Evolutionary conservation across 1,139 yeast genomes (phyloP).

Genomic region (Scheffersomyces illinoinensis): DNA sequence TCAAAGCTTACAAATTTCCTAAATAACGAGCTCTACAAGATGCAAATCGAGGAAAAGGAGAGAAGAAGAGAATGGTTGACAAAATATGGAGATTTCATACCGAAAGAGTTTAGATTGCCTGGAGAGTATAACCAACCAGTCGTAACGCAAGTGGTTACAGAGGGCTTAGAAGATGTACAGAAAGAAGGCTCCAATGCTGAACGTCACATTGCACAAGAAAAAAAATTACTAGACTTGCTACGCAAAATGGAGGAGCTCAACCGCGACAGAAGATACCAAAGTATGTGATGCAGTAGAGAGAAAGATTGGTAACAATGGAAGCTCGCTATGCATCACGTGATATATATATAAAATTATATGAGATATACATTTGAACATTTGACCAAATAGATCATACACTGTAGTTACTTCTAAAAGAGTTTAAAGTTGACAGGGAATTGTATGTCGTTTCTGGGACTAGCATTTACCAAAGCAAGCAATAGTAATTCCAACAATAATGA

Average conservation of each 20-base stretch:
- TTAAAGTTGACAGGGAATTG: background rate
- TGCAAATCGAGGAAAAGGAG: conserved; percentile 38
- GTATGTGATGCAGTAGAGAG: background rate
- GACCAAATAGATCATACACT: background rate
- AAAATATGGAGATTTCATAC: conserved; percentile 45
- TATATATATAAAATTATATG: no score
- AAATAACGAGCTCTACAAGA: conserved; percentile 30
- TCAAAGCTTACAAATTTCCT: conserved; percentile 32
- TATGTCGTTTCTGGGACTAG: conserved; percentile 3
- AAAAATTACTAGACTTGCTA: conserved; percentile 24
- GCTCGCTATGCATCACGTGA: background rate
- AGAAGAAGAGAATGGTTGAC: conserved; percentile 40
- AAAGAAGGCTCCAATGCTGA: conserved; percentile 14
- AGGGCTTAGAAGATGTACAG: conserved; percentile 40
- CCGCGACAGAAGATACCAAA: background rate
- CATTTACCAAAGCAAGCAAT: conserved; percentile 8
- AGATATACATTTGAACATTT: background rate
- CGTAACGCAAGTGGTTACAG: conserved; percentile 45
- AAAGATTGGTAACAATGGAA: background rate
- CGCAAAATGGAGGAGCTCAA: conserved; percentile 3
- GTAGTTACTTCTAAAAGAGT: background rate
- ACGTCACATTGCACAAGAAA: conserved; percentile 17
- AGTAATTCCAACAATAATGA: background rate
- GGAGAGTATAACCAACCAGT: conserved; percentile 41
- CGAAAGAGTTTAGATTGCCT: conserved; percentile 41